Percentiles rank a stretch among this genome's conserved stretches.
phyloP scores from a whole-genome alignment of 805 yeast species.

The Metschnikowia kunwiensis region DNA sequence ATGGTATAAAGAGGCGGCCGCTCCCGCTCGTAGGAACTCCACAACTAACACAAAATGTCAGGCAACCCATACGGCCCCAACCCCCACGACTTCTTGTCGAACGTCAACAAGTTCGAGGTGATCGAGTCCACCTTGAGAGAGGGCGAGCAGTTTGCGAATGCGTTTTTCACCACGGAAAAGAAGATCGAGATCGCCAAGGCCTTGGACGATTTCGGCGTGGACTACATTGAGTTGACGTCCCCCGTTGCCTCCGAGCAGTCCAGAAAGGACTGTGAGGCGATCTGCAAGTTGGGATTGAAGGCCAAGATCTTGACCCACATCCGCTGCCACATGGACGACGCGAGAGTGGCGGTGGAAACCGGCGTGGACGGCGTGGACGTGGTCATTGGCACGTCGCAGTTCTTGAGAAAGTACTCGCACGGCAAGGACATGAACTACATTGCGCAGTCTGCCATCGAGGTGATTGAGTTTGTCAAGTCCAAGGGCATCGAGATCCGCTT shows the following conservation, averaged over 20 bases:
- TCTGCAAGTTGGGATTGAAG: conserved; percentile 56
- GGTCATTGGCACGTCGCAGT: conserved; percentile 58
- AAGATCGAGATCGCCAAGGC: conserved; percentile 60
- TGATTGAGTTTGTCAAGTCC: conserved; percentile 57
- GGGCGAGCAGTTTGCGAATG: conserved; percentile 62
- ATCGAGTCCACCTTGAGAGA: conserved; percentile 61
- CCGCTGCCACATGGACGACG: conserved; percentile 62
- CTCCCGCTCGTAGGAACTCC: conserved; percentile 1
- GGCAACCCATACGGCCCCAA: conserved; percentile 57
- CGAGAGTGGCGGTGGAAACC: conserved; percentile 57
- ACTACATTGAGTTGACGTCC: conserved; percentile 57
- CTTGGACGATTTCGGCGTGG: conserved; percentile 58
- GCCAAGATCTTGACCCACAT: conserved; percentile 58
- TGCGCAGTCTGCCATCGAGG: conserved; percentile 55
- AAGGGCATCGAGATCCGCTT: conserved; percentile 59
- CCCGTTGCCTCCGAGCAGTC: conserved; percentile 61
- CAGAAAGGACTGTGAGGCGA: conserved; percentile 55
- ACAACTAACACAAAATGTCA: conserved; percentile 18
- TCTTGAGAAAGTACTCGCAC: conserved; percentile 53
- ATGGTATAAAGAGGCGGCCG: conserved; percentile 11
- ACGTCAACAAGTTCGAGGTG: conserved; percentile 50
- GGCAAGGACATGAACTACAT: conserved; percentile 62
- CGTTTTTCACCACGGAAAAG: conserved; percentile 56
- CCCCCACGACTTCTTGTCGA: conserved; percentile 55
- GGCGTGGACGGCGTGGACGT: conserved; percentile 65